Conservation (phyloP, 1,139 yeast species). For the Pichia sp. region DNA sequence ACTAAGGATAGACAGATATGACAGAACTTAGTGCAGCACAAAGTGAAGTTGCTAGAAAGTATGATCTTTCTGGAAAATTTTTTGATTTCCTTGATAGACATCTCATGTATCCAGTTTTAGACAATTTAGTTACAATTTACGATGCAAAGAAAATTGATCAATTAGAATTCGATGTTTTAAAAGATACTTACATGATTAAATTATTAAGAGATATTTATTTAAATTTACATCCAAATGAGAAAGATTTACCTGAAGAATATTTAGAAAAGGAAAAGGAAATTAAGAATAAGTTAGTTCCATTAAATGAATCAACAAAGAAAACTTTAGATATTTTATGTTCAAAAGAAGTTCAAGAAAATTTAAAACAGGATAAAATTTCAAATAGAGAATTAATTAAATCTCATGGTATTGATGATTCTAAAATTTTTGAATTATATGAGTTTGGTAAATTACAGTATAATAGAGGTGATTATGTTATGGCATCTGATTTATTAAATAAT, state of each 20-base stretch:
- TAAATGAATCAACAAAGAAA: conserved; percentile 39
- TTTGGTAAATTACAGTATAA: conserved; percentile 56
- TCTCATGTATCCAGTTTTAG: conserved; percentile 47
- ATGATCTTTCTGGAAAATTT: conserved; percentile 47
- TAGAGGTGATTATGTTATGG: conserved; percentile 53
- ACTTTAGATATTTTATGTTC: conserved; percentile 42
- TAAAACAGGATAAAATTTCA: conserved; percentile 48
- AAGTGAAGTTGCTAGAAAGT: conserved; percentile 34
- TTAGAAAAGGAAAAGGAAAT: conserved; percentile 35
- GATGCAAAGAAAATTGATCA: conserved; percentile 38
- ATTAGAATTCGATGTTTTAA: conserved; percentile 44
- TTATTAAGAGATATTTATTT: conserved; percentile 41
- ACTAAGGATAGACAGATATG: conserved; percentile 13
- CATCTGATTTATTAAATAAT: conserved; percentile 49
- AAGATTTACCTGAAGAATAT: conserved; percentile 36
- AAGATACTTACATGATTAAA: conserved; percentile 50
- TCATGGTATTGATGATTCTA: conserved; percentile 42
- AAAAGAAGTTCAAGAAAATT: conserved; percentile 42
- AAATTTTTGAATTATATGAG: conserved; percentile 45
- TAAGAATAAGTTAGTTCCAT: conserved; percentile 34
- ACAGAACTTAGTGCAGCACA: conserved; percentile 21
- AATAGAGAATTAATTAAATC: conserved; percentile 41
- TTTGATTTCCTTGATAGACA: conserved; percentile 55
- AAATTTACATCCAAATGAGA: conserved; percentile 33
- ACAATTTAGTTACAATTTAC: conserved; percentile 41